Percentiles rank a stretch among this genome's conserved stretches.
These are phyloP conservation scores for Gliomastix tumulicola DNA, from an alignment of 2,329 filamentous ascomycete species.

Conservation along the genomic window DNA sequence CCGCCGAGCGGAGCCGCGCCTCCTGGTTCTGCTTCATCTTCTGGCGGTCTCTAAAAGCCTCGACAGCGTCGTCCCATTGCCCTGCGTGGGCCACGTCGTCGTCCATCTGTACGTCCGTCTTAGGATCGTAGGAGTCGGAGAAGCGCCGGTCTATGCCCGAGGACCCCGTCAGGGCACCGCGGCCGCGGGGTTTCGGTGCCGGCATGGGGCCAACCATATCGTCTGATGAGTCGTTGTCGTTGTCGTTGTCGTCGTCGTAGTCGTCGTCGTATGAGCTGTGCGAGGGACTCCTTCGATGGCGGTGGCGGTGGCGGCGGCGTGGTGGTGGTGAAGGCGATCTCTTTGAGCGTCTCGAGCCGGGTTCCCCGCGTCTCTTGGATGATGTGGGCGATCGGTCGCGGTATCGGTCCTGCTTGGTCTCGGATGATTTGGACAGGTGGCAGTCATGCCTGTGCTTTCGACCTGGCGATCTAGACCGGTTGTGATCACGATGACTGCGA, in stretches of 20 bases:
- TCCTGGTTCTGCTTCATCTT: slow-evolving; percentile 71
- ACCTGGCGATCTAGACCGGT: slow-evolving; percentile 14
- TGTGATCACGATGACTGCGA: slow-evolving; percentile 8
- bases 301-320: too few species aligned
- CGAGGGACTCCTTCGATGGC: too few species aligned
- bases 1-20: slow-evolving; percentile 67
- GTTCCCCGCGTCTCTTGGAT: background rate
- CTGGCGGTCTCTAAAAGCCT: slow-evolving; percentile 72
- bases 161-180: slow-evolving; percentile 54
- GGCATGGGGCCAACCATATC: slow-evolving; percentile 71
- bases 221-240: slow-evolving; percentile 63
- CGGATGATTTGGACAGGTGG: slow-evolving; percentile 13
- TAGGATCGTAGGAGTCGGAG: slow-evolving; percentile 55
- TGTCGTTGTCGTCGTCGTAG: background rate
- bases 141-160: slow-evolving; percentile 79
- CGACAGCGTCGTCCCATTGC: slow-evolving; percentile 75
- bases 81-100: slow-evolving; percentile 39
- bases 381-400: slow-evolving; percentile 19
- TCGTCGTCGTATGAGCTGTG: too few species aligned
- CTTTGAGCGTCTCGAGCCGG: slow-evolving; percentile 1
- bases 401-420: too few species aligned
- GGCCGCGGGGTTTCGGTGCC: slow-evolving; percentile 50
- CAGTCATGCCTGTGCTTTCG: slow-evolving; percentile 21
- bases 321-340: slow-evolving; percentile 12
- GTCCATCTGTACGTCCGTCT: slow-evolving; percentile 46